A percentile compares a stretch with the other conserved stretches of the same genome.
Evolutionary conservation across 1,284 basidiomycete species (phyloP).

Genomic region (Spongispora temasekensis): DNA sequence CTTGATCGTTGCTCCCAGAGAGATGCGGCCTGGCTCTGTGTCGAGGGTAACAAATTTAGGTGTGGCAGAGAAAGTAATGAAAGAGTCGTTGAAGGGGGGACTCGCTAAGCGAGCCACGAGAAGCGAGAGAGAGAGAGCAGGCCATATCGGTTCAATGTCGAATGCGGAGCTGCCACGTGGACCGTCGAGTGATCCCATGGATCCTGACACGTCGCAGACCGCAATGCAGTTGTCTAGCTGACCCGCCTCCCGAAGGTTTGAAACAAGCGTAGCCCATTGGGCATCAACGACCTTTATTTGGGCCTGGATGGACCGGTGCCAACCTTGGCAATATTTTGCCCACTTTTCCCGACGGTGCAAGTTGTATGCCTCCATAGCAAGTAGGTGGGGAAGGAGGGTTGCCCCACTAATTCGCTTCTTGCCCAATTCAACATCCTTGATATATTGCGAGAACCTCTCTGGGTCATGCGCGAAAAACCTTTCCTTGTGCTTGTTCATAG

Average conservation of each 20-base stretch:
- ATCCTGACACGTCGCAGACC: slow-evolving; percentile 73
- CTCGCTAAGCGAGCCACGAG: slow-evolving; percentile 60
- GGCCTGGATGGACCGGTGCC: slow-evolving; percentile 34
- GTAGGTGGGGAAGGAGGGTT: slow-evolving; percentile 59
- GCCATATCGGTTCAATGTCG: slow-evolving; percentile 49
- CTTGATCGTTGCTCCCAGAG: slow-evolving; percentile 38
- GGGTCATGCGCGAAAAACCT: slow-evolving; percentile 59
- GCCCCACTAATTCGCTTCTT: slow-evolving; percentile 59
- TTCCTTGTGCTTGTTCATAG: slow-evolving; percentile 58
- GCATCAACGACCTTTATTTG: slow-evolving; percentile 50
- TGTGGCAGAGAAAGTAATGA: slow-evolving; percentile 63
- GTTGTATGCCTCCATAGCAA: slow-evolving; percentile 44
- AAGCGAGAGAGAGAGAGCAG: slow-evolving; percentile 66
- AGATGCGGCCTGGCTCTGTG: slow-evolving; percentile 33
- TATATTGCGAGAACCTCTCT: slow-evolving; percentile 56
- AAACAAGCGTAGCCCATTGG: slow-evolving; percentile 66
- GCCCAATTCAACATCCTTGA: slow-evolving; percentile 55
- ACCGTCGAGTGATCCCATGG: slow-evolving; percentile 51
- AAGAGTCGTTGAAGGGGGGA: slow-evolving; percentile 62
- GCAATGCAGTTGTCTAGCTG: slow-evolving; percentile 63
- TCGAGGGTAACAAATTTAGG: slow-evolving; percentile 56
- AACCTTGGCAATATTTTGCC: too few species aligned
- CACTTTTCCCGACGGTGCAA: slow-evolving; percentile 1
- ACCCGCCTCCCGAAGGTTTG: slow-evolving; percentile 53
- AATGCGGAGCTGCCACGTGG: slow-evolving; percentile 2